phyloP scores from a whole-genome alignment of 1,139 yeast genomes.

The Protomyces arabidopsidicola region DNA sequence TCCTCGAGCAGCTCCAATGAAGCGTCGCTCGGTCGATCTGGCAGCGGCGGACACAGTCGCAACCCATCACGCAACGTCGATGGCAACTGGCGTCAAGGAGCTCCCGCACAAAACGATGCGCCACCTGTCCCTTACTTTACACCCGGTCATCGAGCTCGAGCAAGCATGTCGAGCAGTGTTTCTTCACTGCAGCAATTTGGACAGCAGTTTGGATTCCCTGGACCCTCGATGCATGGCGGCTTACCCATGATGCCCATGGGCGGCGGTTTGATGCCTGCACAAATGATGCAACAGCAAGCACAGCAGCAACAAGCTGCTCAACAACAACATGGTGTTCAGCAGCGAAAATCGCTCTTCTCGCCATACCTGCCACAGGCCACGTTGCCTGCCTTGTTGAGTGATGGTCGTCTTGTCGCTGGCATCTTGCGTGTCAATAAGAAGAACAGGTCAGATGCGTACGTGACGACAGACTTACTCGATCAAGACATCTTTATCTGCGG shows the following conservation, averaged over 20 bases:
- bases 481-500: slow-evolving; percentile 98
- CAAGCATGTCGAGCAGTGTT: slow-evolving; percentile 62
- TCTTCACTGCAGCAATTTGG: slow-evolving; percentile 30
- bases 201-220: slow-evolving; percentile 31
- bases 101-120: slow-evolving; percentile 31
- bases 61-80: slow-evolving; percentile 57
- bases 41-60: slow-evolving; percentile 48
- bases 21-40: slow-evolving; percentile 30
- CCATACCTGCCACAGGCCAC: slow-evolving; percentile 94
- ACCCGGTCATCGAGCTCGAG: slow-evolving; percentile 75
- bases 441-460: slow-evolving; percentile 95
- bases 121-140: slow-evolving; percentile 46
- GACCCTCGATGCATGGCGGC: slow-evolving; percentile 27
- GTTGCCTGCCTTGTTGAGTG: slow-evolving; percentile 79
- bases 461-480: slow-evolving; percentile 86
- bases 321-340: slow-evolving; percentile 34
- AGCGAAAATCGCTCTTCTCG: slow-evolving; percentile 84
- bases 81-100: slow-evolving; percentile 39
- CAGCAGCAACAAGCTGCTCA: slow-evolving; percentile 40
- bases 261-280: slow-evolving; percentile 34
- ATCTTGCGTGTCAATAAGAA: slow-evolving; percentile 88
- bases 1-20: slow-evolving; percentile 46
- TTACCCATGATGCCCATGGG: slow-evolving; percentile 38
- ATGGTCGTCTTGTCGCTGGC: slow-evolving; percentile 90
- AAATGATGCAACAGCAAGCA: slow-evolving; percentile 36